Base-by-base conservation (phyloP, 164 flowering plant genomes). In the Sextonia rubra region DNA sequence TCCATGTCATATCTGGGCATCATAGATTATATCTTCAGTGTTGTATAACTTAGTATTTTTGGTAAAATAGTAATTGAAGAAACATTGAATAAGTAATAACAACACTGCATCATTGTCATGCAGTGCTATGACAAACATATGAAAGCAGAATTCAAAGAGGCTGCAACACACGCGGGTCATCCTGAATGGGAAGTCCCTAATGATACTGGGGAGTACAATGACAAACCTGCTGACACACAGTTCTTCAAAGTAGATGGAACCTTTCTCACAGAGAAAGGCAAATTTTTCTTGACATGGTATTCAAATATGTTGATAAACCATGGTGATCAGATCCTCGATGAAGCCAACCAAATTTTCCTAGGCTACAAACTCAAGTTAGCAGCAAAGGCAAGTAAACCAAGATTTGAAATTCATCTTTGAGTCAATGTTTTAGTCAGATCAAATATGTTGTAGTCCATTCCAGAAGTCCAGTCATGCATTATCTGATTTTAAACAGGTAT, bases 281-380 rank as follows among this genome's bases (percentile, higher is more conserved):
- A 85, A 81, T 92, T 91, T 75, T 94, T 94, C 84, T 76, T 92
- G 71, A 84, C 87, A 55, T 94, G 97, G 97, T 94, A 94, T 63
- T 94, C 97, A 3, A 87, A 80, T 80, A 86, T 77, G 79, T 75
- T 94, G 60, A 71, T 92, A 47, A 56, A 9, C 48, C 99, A 94
- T 77, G 99, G 92, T 9, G 97, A 92, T 85, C 87, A 88, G 78
- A 89, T 92, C 74, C 88, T 94, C 20, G 97, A 86, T 23, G 92
- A 86, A 83, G 97, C 97, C 74, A 94, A 88, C 62, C 76, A 83
- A 78, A 76, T 71, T 15, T 94, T 94, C 77, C 77, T 75, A 8
- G 97, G 97, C 47, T 87, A 83, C 71, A 87, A 80, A 78, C 84
- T 89, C 80, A 88, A 83, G 77, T 71, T 93, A 69, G 90, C 98